Evolutionary conservation across 2,329 filamentous ascomycete species (phyloP).

Genomic region (Pseudogymnoascus sp.): DNA sequence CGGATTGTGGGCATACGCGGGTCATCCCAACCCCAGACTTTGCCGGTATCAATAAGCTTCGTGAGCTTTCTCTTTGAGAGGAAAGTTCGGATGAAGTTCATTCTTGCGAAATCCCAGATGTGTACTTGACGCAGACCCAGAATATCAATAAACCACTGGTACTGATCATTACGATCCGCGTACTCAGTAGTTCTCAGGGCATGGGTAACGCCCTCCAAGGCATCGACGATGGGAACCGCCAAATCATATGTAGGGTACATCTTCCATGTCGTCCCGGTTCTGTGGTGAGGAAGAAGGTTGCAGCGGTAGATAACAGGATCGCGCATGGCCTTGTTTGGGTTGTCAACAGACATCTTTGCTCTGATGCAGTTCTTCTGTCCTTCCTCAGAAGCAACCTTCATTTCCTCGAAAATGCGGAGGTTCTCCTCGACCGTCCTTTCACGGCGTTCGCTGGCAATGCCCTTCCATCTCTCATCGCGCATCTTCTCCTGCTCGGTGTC

Average conservation of each 20-base stretch:
- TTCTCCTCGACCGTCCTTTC: constrained; percentile 75
- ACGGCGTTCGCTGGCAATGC: constrained; percentile 71
- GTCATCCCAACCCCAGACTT: constrained; percentile 79
- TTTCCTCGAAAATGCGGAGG: constrained; percentile 79
- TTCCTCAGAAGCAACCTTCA: constrained; percentile 76
- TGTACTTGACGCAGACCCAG: constrained; percentile 67
- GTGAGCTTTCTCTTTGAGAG: constrained; percentile 81
- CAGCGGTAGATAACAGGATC: constrained; percentile 97
- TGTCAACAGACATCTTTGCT: constrained; percentile 84
- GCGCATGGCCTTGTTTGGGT: constrained; percentile 90
- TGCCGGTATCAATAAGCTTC: constrained; percentile 67
- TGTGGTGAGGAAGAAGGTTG: constrained; percentile 66
- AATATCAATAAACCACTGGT: constrained; percentile 75
- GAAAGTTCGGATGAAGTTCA: constrained; percentile 78
- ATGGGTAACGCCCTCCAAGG: constrained; percentile 73
- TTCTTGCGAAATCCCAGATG: constrained; percentile 77
- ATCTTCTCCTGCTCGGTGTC: constrained; percentile 87
- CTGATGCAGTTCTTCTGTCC: constrained; percentile 71
- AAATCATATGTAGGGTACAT: constrained; percentile 86
- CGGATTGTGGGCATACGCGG: constrained; percentile 79
- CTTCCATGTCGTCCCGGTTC: constrained; percentile 72
- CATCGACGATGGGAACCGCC: constrained; percentile 73
- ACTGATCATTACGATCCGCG: constrained; percentile 77
- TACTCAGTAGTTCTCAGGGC: constrained; percentile 80
- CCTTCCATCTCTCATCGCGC: constrained; percentile 74